These are phyloP conservation scores for Trichoderma sp. DNA, from an alignment of 2,329 filamentous ascomycete genomes.

Conservation along the genomic window DNA sequence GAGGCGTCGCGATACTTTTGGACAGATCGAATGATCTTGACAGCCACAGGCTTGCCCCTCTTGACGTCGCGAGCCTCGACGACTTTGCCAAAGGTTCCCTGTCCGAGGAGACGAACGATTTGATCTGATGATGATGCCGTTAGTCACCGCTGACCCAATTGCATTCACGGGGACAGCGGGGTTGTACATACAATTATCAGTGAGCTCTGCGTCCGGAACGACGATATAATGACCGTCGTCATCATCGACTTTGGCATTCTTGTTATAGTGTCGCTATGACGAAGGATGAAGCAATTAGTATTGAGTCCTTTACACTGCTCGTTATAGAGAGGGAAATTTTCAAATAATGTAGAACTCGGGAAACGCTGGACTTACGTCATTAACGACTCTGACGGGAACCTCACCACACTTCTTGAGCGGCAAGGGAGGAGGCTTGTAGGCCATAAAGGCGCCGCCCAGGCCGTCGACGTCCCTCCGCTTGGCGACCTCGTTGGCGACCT, in stretches of 20 bases:
- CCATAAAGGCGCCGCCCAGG: slow-evolving; percentile 70
- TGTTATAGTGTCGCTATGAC: slow-evolving; percentile 46
- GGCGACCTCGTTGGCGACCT: slow-evolving; percentile 73
- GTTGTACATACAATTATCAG: slow-evolving; percentile 76
- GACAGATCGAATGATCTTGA: slow-evolving; percentile 97
- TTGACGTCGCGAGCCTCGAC: slow-evolving; percentile 85
- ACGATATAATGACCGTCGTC: slow-evolving; percentile 98
- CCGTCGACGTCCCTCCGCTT: slow-evolving; percentile 75
- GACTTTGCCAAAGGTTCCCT: slow-evolving; percentile 98
- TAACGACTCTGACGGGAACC: slow-evolving; percentile 64
- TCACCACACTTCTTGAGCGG: slow-evolving; percentile 89
- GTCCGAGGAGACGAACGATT: slow-evolving; percentile 85
- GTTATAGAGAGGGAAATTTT: neutral
- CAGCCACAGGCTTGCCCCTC: slow-evolving; percentile 78
- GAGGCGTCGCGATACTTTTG: slow-evolving; percentile 98
- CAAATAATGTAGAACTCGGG: neutral
- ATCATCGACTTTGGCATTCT: slow-evolving; percentile 81
- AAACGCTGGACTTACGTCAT: slow-evolving; percentile 57
- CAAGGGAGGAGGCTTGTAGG: slow-evolving; percentile 83
- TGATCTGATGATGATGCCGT: slow-evolving; percentile 61
- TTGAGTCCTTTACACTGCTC: neutral
- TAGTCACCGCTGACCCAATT: neutral
- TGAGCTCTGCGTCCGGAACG: slow-evolving; percentile 80
- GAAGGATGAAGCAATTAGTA: neutral
- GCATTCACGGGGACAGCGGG: neutral